A percentile compares a stretch with the other conserved stretches of the same genome.
Evolutionary conservation across 192 early-diverging fungal species (phyloP).

Genomic region (Gorgonomyces haynaldii): DNA sequence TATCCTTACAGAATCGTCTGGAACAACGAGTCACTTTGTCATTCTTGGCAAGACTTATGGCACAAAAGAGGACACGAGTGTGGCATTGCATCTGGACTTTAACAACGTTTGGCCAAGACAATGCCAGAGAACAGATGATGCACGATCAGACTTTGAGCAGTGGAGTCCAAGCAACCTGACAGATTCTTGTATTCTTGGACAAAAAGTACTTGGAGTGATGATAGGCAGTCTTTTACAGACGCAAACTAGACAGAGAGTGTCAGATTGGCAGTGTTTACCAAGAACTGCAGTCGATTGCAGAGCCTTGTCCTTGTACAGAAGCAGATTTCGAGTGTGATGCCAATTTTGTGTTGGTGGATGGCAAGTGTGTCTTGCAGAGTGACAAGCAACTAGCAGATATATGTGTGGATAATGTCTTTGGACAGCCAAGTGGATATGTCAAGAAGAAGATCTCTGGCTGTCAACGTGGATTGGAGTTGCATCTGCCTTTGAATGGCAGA

Average conservation of each 20-base stretch:
- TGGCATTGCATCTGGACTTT: constrained; percentile 61
- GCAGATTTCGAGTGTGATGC: constrained; percentile 39
- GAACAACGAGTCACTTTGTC: constrained; percentile 16
- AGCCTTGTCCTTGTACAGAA: constrained; percentile 29
- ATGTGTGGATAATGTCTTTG: constrained; percentile 39
- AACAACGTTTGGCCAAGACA: constrained; percentile 42
- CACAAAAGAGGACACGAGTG: constrained; percentile 3
- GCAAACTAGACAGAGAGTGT: constrained; percentile 25
- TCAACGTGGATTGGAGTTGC: constrained; percentile 47
- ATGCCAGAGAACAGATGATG: constrained; percentile 54
- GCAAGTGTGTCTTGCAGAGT: constrained; percentile 22
- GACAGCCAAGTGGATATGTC: constrained; percentile 52
- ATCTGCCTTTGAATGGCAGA: neutral
- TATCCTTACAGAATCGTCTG: constrained; percentile 26
- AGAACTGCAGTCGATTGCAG: neutral
- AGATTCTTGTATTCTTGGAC: constrained; percentile 68
- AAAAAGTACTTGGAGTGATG: constrained; percentile 34
- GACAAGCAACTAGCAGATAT: constrained; percentile 48
- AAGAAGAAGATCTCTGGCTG: constrained; percentile 56
- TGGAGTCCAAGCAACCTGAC: constrained; percentile 56
- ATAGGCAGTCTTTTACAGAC: constrained; percentile 31
- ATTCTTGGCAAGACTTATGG: constrained; percentile 13
- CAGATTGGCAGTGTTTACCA: constrained; percentile 16
- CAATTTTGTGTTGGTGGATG: constrained; percentile 2
- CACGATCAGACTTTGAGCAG: constrained; percentile 55